Percentiles rank a stretch among this genome's conserved stretches.
Conservation (phyloP, 2,329 filamentous ascomycete genomes). For the Nigrograna mackinnonii region DNA sequence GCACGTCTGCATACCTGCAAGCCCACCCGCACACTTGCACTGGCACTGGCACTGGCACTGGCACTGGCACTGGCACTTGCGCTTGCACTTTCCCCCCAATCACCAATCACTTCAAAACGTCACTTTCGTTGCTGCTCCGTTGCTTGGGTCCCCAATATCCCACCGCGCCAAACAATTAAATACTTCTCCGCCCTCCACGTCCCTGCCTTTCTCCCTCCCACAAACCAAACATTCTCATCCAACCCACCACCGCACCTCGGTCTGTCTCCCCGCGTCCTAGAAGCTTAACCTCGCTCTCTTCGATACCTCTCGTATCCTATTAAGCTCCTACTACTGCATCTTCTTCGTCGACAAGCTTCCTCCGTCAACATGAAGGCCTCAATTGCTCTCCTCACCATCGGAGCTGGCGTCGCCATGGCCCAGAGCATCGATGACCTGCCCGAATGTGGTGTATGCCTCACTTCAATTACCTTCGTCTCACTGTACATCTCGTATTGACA, state of each 20-base stretch:
- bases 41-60: neutral
- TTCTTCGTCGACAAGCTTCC: conserved; percentile 5
- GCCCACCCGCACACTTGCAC: neutral
- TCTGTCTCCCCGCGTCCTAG: conserved; percentile 11
- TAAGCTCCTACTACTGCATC: conserved; percentile 24
- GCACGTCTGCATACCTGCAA: no score
- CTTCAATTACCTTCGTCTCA: neutral
- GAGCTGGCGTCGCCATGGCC: conserved; percentile 37
- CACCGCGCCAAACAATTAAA: conserved; percentile 1
- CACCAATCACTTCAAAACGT: no score
- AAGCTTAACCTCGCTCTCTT: conserved; percentile 7
- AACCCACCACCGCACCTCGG: conserved; percentile 7
- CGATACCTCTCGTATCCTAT: conserved; percentile 14
- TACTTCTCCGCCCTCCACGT: neutral
- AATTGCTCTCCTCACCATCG: conserved; percentile 38
- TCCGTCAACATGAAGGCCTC: conserved; percentile 38
- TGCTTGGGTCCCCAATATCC: no score
- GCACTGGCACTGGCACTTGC: no score
- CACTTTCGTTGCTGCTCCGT: neutral
- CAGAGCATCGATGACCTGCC: conserved; percentile 30
- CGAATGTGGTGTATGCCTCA: conserved; percentile 40
- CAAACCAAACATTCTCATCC: conserved; percentile 10
- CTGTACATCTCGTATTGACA: conserved; percentile 12
- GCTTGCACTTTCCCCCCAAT: no score
- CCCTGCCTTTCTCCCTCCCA: neutral